Evolutionary conservation across 768 basidiomycete genomes (phyloP).

Genomic region (Lactifluus rugatus): DNA sequence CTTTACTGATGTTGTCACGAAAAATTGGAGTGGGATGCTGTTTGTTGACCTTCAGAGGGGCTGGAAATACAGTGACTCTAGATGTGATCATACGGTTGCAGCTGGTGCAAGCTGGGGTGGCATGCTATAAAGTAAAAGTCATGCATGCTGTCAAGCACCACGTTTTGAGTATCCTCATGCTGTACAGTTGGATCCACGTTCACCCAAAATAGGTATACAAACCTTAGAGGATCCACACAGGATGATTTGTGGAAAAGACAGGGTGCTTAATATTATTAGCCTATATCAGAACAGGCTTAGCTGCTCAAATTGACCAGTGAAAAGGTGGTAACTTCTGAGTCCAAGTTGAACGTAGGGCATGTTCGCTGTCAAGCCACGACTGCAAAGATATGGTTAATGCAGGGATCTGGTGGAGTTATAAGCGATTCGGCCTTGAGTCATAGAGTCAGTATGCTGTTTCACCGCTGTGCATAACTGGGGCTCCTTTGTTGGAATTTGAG

Average conservation of each 20-base stretch:
- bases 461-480: too few species aligned
- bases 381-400: too few species aligned
- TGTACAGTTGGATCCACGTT: constrained; percentile 82
- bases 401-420: too few species aligned
- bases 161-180: neutral
- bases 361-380: constrained; percentile 71
- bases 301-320: too few species aligned
- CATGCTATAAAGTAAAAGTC: constrained; percentile 63
- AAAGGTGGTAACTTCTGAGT: constrained; percentile 84
- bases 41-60: constrained; percentile 69
- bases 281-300: constrained; percentile 85
- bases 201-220: constrained; percentile 80
- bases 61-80: constrained; percentile 54
- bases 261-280: too few species aligned
- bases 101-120: constrained; percentile 84
- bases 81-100: constrained; percentile 55
- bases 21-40: constrained; percentile 82
- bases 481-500: too few species aligned
- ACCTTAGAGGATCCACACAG: constrained; percentile 69
- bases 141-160: neutral
- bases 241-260: constrained; percentile 78
- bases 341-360: constrained; percentile 54
- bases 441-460: too few species aligned
- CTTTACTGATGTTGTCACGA: constrained; percentile 68
- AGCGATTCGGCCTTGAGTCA: too few species aligned